These are phyloP conservation scores for Boletus rubroflammeus DNA, from an alignment of 768 basidiomycete genomes.

Conservation along the genomic window DNA sequence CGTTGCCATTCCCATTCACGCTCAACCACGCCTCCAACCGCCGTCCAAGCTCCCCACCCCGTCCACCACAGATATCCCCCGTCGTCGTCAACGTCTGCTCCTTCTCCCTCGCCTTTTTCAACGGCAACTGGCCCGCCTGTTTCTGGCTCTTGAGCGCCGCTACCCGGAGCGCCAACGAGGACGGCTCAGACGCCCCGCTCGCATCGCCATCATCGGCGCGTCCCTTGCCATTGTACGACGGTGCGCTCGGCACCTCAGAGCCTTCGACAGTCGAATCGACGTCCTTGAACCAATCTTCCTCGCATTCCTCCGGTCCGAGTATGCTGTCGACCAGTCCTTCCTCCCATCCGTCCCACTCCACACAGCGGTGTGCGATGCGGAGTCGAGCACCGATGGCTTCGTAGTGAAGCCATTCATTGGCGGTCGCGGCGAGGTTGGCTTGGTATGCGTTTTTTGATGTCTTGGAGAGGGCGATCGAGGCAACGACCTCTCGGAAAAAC, in stretches of 20 bases:
- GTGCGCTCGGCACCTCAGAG: slow-evolving; percentile 17
- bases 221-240: background rate
- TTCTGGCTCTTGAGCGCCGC: slow-evolving; percentile 32
- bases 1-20: slow-evolving; percentile 30
- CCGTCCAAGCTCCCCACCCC: slow-evolving; percentile 73
- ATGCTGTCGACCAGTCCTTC: slow-evolving; percentile 77
- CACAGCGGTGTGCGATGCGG: slow-evolving; percentile 75
- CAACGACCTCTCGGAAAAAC: slow-evolving; percentile 65
- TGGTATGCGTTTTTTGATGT: slow-evolving; percentile 18
- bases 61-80: slow-evolving; percentile 76
- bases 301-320: slow-evolving; percentile 65
- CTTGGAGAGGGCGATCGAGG: slow-evolving; percentile 38
- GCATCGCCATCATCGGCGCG: background rate
- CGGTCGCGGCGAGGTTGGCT: slow-evolving; percentile 41
- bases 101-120: slow-evolving; percentile 59
- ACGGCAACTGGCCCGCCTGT: slow-evolving; percentile 45
- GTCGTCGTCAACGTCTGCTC: slow-evolving; percentile 68
- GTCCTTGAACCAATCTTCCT: slow-evolving; percentile 67
- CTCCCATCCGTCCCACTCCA: slow-evolving; percentile 92
- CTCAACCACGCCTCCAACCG: slow-evolving; percentile 74
- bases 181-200: slow-evolving; percentile 11
- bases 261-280: slow-evolving; percentile 24
- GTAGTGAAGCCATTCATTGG: slow-evolving; percentile 71
- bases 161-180: slow-evolving; percentile 19
- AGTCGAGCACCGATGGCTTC: slow-evolving; percentile 63